These are phyloP conservation scores for Coelastrella sp. DNA, from an alignment of 139 green algal species.

Conservation along the genomic window DNA sequence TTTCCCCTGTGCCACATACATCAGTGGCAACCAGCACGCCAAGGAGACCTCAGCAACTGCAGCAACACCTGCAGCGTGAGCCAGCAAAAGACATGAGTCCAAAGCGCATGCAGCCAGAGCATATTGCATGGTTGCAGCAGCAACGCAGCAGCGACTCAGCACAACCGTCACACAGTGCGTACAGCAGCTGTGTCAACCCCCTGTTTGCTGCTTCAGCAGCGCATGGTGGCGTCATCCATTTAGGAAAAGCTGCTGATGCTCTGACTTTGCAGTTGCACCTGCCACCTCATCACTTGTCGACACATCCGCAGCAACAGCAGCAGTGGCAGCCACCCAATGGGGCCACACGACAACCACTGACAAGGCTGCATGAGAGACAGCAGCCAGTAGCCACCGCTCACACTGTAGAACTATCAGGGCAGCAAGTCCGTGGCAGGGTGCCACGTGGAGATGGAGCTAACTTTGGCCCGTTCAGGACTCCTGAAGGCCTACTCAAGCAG, in stretches of 20 bases:
- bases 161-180: not conserved
- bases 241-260: not conserved
- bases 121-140: not conserved
- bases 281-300: not conserved
- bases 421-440: not conserved
- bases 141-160: not conserved
- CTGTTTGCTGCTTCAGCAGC: not conserved
- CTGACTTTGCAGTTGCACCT: not conserved
- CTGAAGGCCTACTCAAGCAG: conserved; percentile 2
- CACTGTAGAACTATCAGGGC: not conserved
- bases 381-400: not conserved
- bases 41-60: not conserved
- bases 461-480: conserved; percentile 20
- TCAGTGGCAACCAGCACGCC: not conserved
- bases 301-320: not conserved
- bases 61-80: conserved; percentile 12
- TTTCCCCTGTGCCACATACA: not conserved
- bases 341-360: not conserved
- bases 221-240: not conserved
- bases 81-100: not conserved
- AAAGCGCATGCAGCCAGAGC: not conserved
- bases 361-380: not conserved
- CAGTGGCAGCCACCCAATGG: not conserved
- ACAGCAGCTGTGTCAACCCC: not conserved
- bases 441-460: not conserved